Conservation (phyloP, 1,284 basidiomycete species). For the Ganoderma sp. region DNA sequence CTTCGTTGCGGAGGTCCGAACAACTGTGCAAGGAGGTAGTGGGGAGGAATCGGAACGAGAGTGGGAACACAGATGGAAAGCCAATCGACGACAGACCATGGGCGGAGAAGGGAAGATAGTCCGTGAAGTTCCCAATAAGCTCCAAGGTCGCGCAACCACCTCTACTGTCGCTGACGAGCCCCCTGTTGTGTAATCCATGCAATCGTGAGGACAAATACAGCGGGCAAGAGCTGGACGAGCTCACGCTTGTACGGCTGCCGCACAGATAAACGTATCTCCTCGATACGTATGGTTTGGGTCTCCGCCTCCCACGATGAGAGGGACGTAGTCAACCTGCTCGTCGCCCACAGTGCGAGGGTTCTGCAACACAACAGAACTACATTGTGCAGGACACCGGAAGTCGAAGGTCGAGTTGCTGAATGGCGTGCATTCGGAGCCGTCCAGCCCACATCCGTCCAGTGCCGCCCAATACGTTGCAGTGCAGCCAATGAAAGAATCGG, state of each 20-base stretch:
- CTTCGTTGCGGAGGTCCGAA: constrained; percentile 69
- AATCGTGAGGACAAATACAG: constrained; percentile 2
- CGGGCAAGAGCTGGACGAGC: constrained; percentile 36
- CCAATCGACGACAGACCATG: constrained; percentile 74
- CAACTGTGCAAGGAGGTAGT: constrained; percentile 62
- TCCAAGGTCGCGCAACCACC: constrained; percentile 83
- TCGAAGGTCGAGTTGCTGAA: constrained; percentile 68
- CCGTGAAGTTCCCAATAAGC: constrained; percentile 73
- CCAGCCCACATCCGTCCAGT: constrained; percentile 77
- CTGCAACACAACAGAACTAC: constrained; percentile 68
- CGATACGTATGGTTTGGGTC: constrained; percentile 74
- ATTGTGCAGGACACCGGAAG: constrained; percentile 85
- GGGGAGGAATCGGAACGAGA: constrained; percentile 55
- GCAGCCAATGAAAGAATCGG: constrained; percentile 67
- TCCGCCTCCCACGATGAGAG: constrained; percentile 85
- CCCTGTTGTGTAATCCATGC: constrained; percentile 51
- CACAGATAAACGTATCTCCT: constrained; percentile 86
- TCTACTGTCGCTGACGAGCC: constrained; percentile 63
- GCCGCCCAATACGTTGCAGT: constrained; percentile 74
- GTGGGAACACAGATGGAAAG: constrained; percentile 79
- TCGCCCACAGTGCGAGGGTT: constrained; percentile 82
- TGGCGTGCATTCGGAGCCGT: constrained; percentile 72
- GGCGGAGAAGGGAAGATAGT: constrained; percentile 64
- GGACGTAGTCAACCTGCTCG: constrained; percentile 67
- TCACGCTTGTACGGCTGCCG: constrained; percentile 84